Conservation (phyloP, 2,329 filamentous ascomycete species). For the Cordyceps cicadae region DNA sequence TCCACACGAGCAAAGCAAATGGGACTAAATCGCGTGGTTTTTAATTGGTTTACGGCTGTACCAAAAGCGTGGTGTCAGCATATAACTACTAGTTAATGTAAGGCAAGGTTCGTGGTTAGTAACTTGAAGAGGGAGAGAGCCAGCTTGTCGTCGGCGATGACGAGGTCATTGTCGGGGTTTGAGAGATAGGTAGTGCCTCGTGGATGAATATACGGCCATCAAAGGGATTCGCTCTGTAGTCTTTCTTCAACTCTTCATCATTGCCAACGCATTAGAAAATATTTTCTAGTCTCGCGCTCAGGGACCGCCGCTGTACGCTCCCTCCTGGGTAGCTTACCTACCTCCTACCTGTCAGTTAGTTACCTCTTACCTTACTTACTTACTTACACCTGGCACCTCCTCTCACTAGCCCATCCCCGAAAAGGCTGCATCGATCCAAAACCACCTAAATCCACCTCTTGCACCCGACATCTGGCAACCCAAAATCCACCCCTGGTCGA, state of each 20-base stretch:
- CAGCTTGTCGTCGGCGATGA: not conserved
- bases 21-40: not conserved
- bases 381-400: no score
- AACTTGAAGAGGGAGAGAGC: not conserved
- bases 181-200: not conserved
- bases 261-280: no score
- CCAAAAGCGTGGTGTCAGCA: not conserved
- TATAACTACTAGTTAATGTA: no score
- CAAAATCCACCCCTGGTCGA: conserved; percentile 8
- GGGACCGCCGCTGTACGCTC: no score
- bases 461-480: conserved; percentile 6
- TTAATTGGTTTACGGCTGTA: not conserved
- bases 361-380: no score
- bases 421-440: not conserved
- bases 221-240: no score
- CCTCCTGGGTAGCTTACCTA: no score
- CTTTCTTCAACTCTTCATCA: not conserved
- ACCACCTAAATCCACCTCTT: not conserved
- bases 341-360: no score
- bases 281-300: no score
- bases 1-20: not conserved
- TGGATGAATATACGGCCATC: not conserved
- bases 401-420: not conserved
- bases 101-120: no score
- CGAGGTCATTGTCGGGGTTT: not conserved